Evolutionary conservation across 805 yeast species (phyloP), one percentile per base, ranked within the genome.

Genomic region (Candida koratica): DNA sequence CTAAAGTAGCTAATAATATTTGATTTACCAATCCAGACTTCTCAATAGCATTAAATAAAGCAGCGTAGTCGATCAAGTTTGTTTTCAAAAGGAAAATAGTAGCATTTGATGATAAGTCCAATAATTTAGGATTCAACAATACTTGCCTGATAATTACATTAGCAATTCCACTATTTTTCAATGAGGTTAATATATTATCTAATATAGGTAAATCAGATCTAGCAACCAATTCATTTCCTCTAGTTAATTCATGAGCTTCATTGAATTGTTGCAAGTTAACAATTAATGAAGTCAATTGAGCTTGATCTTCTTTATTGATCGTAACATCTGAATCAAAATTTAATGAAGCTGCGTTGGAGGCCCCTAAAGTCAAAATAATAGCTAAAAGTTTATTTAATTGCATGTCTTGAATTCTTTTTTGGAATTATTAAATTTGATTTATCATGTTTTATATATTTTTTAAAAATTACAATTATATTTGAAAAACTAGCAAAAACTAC

Each of bases 221-320:
- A 6, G 36, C 28, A n/a, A 27, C 38, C 17, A 48, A 33, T 13
- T 36, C 36, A 12, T 8, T 18, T 36, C 29, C 30, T 15, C 18
- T 39, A 10, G 24, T 26, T 24, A 41, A 17, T 3, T 25, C 25
- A 31, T 40, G 44, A 4, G 36, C 34, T 17, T 32, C 34, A 31
- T 45, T 45, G 31, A 28, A 45, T 23, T 34, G 39, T 18, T 42
- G 31, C 38, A 45, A 42, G 10, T 38, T 28, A n/a, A 39, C 34
- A 17, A 45, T 34, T 11, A 45, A 34, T 14, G 39, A 17, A 5
- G 43, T 12, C 17, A 45, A 32, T 23, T 39, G 33, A 19, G 26
- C 25, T 12, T 73, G 74, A 79, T 74, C 80, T 11, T 74, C 73
- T 60, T 78, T 79, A 26, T 69, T 71, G 36, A 61, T 58, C 42